phyloP scores from a whole-genome alignment of 305 asterid species.

The Rubia tinctorum region DNA sequence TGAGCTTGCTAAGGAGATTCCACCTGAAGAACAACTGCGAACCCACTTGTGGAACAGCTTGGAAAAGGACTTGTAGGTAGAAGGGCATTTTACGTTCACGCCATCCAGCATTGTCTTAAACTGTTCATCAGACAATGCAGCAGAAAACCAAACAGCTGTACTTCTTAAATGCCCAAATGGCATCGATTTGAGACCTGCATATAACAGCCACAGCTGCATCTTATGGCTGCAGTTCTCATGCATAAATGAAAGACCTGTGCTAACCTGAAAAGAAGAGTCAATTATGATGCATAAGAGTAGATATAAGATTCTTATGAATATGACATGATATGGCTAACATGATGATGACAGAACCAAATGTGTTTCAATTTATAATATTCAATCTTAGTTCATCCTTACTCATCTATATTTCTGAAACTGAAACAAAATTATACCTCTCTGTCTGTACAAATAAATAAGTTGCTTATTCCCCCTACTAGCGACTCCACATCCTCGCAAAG shows the following conservation, averaged over 20 bases:
- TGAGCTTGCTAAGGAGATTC: constrained; percentile 53
- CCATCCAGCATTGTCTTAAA: constrained; percentile 42
- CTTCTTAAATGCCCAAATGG: constrained; percentile 75
- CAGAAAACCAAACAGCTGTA: constrained; percentile 61
- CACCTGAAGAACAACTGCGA: constrained; percentile 63
- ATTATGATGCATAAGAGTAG: neutral
- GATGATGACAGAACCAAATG: neutral
- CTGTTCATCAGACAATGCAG: constrained; percentile 54
- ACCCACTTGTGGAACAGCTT: constrained; percentile 62
- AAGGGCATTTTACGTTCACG: constrained; percentile 45
- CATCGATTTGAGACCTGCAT: constrained; percentile 59
- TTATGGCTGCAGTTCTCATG: constrained; percentile 49
- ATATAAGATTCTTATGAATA: neutral
- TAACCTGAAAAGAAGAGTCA: constrained; percentile 19
- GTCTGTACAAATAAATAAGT: constrained; percentile 53
- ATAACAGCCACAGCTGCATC: constrained; percentile 67
- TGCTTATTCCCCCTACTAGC: constrained; percentile 42
- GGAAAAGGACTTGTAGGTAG: constrained; percentile 25
- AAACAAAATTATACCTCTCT: constrained; percentile 43
- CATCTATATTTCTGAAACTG: neutral
- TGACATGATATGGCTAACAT: neutral
- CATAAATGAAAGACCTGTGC: constrained; percentile 59
- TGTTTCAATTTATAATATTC: neutral
- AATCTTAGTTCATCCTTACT: neutral
- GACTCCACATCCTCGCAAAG: constrained; percentile 55